Conservation (phyloP, 805 yeast species). For the Sugiyamaella smithiae region DNA sequence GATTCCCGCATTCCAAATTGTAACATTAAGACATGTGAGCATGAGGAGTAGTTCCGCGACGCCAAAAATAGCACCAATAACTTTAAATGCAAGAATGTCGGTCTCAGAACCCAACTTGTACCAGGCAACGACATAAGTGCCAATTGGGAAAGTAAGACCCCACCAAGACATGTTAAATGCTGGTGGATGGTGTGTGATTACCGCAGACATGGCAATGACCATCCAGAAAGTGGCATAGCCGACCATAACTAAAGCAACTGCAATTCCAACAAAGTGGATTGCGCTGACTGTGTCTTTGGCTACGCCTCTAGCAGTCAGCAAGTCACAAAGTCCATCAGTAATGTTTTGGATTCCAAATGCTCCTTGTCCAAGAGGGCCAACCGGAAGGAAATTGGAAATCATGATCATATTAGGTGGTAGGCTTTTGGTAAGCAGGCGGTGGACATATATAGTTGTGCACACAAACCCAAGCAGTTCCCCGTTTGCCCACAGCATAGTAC, state of each 20-base stretch:
- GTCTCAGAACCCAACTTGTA: constrained; percentile 45
- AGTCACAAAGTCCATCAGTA: constrained; percentile 42
- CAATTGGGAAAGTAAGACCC: constrained; percentile 89
- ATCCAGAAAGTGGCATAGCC: constrained; percentile 62
- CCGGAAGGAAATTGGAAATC: constrained; percentile 64
- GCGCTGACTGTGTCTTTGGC: constrained; percentile 28
- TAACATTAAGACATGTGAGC: constrained; percentile 33
- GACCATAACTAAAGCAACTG: constrained; percentile 45
- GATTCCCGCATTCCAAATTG: constrained; percentile 23
- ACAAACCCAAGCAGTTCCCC: constrained; percentile 61
- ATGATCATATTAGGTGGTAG: constrained; percentile 56
- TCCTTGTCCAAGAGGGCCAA: constrained; percentile 88
- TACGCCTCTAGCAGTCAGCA: constrained; percentile 23
- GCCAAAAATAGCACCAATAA: constrained; percentile 61
- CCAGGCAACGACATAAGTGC: constrained; percentile 69
- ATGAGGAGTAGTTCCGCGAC: constrained; percentile 44
- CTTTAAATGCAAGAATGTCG: constrained; percentile 57
- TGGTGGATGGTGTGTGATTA: constrained; percentile 35
- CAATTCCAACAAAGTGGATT: constrained; percentile 37
- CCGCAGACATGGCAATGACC: constrained; percentile 40
- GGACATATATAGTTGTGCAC: constrained; percentile 54
- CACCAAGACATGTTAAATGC: constrained; percentile 59
- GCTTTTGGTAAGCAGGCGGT: constrained; percentile 57
- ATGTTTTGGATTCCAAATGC: constrained; percentile 61
- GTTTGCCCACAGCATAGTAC: constrained; percentile 63